Percentiles rank a stretch among this genome's conserved stretches.
These are phyloP conservation scores for Stentor coeruleus DNA, from an alignment of 73 alveolate species.

Conservation along the genomic window DNA sequence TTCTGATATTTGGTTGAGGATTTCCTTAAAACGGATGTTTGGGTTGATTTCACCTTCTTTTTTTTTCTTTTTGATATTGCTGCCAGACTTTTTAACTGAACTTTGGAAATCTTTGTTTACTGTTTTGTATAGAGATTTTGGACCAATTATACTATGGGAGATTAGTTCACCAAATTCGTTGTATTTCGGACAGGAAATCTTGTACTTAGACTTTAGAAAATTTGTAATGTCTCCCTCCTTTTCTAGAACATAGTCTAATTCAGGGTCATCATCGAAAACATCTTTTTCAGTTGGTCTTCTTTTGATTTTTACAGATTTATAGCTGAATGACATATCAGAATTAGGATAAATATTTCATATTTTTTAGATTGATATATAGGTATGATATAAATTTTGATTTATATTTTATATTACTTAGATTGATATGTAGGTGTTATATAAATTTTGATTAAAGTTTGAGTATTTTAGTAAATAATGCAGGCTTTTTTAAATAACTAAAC, in stretches of 20 bases:
- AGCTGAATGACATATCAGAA: neutral
- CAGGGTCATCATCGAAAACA: neutral
- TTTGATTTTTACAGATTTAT: neutral
- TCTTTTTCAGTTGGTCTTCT: neutral
- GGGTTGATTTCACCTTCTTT: neutral
- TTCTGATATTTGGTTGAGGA: neutral
- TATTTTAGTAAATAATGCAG: no score
- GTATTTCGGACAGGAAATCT: neutral
- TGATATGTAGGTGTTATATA: no score
- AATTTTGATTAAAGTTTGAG: no score
- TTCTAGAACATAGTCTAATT: neutral
- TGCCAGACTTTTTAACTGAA: neutral
- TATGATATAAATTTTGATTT: no score
- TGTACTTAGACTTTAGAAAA: neutral
- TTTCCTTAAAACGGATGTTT: neutral
- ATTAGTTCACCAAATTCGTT: neutral
- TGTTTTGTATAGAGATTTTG: neutral
- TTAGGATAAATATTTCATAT: no score
- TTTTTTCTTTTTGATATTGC: neutral
- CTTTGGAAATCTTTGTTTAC: neutral
- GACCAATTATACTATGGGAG: neutral
- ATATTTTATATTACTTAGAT: no score
- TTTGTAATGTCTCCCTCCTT: neutral
- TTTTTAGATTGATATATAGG: no score
- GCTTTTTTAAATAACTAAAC: no score